Evolutionary conservation across 164 flowering plant genomes (phyloP).

Genomic region (Umbilicus rupestris): DNA sequence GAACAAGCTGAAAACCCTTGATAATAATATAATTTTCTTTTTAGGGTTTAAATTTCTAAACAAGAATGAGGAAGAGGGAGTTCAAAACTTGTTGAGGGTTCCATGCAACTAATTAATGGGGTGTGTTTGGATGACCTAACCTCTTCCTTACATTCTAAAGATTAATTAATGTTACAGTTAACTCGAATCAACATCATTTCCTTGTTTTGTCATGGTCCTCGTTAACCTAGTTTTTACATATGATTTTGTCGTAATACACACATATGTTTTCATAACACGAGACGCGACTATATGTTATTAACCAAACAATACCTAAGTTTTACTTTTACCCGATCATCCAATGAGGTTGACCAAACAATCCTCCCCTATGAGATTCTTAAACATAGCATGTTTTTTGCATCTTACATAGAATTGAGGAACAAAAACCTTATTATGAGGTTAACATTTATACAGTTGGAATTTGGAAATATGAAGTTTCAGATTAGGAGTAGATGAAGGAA

Average conservation of each 20-base stretch:
- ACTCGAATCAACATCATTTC: not conserved
- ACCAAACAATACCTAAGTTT: constrained; percentile 5
- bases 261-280: not conserved
- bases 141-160: not conserved
- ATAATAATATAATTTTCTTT: not conserved
- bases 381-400: too few relatives aligned
- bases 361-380: not conserved
- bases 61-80: not conserved
- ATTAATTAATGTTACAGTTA: not conserved
- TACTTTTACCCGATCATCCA: not conserved
- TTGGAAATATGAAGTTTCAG: not conserved
- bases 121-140: constrained; percentile 8
- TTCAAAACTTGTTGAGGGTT: constrained; percentile 5
- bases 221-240: not conserved
- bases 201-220: not conserved
- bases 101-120: constrained; percentile 3
- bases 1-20: not conserved
- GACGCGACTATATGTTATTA: not conserved
- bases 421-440: not conserved
- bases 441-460: not conserved
- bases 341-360: constrained; percentile 1
- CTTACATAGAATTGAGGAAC: too few relatives aligned
- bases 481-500: not conserved
- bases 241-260: not conserved
- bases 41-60: constrained; percentile 1